Evolutionary conservation across 768 basidiomycete species (phyloP), one percentile per base, ranked within the genome.

Genomic region (Lentinus tigrinus): DNA sequence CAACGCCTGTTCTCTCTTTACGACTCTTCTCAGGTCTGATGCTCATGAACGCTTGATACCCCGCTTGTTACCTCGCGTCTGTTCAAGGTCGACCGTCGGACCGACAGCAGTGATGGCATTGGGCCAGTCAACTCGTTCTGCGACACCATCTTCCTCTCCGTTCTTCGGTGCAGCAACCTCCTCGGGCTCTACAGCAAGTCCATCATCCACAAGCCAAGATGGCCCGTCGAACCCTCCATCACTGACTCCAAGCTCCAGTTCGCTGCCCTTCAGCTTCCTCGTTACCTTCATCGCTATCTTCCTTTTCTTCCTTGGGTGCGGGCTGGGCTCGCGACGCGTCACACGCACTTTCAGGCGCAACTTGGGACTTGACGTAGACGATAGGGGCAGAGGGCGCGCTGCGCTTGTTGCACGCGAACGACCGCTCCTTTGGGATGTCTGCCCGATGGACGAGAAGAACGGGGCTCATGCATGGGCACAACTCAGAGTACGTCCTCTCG

Each of bases 201-300:
- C 49, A n/a, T 55, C 58, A 9, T 51, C 57, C 16, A 36, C 58
- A 8, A 1, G 17, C 2, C 1, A 48, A 21, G 37, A 43, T 14
- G 43, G 36, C 26, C 28, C 48, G 23, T 21, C 42, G 31, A 26
- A 36, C 36, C 24, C 53, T 8, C 24, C 47, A 49, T n/a, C 34
- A 52, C 43, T 59, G 34, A 58, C 31, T 24, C 47, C 57, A 38
- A 49, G 26, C 49, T 62, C 61, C 7, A 31, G 31, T n/a, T 63
- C 66, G 13, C 63, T 70, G 13, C 69, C 69, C 28, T 70, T 70
- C 59, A 68, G 67, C 67, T 68, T 70, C 56, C 67, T 70, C 54
- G 63, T 70, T 60, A 65, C 69, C 36, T 68, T 70, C 54, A 58
- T 70, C 50, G 69, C 69, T 21, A 58, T 70, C 23, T 70, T 70